Conservation (phyloP, 2,329 filamentous ascomycete genomes). For the Colletotrichum sp. region DNA sequence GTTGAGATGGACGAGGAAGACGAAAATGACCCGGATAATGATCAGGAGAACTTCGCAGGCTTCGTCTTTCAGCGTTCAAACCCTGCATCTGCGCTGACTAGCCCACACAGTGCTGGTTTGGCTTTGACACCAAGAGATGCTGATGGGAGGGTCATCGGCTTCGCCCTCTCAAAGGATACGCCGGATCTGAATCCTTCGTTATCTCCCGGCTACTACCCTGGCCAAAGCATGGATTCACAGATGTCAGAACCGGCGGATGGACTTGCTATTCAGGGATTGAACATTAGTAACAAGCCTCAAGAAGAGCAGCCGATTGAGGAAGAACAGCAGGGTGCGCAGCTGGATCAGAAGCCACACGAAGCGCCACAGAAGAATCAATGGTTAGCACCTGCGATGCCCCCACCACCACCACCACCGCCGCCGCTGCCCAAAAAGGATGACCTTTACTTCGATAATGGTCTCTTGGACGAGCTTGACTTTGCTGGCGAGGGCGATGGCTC, state of each 20-base stretch:
- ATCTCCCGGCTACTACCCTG: neutral
- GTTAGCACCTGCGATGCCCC: slow-evolving; percentile 14
- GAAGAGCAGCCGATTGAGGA: neutral
- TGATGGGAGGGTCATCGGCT: slow-evolving; percentile 60
- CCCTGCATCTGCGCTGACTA: slow-evolving; percentile 54
- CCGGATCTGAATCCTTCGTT: slow-evolving; percentile 27
- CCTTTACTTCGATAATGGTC: slow-evolving; percentile 72
- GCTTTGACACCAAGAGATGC: slow-evolving; percentile 60
- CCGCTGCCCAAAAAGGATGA: slow-evolving; percentile 49
- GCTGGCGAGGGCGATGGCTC: slow-evolving; percentile 56
- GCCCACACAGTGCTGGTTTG: slow-evolving; percentile 52
- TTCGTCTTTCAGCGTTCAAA: slow-evolving; percentile 63
- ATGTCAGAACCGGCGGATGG: slow-evolving; percentile 34
- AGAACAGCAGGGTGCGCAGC: neutral
- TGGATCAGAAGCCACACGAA: neutral
- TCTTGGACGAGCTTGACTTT: slow-evolving; percentile 49
- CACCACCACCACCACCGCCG: neutral
- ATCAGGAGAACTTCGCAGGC: slow-evolving; percentile 66
- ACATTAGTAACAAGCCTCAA: slow-evolving; percentile 7
- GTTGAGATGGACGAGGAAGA: slow-evolving; percentile 24
- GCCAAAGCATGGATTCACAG: slow-evolving; percentile 4
- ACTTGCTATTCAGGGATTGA: slow-evolving; percentile 47
- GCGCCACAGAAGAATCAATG: slow-evolving; percentile 25
- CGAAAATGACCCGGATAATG: slow-evolving; percentile 53
- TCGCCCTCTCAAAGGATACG: slow-evolving; percentile 56